These are phyloP conservation scores for Andrographis paniculata DNA, from an alignment of 305 asterid genomes.

Conservation along the genomic window DNA sequence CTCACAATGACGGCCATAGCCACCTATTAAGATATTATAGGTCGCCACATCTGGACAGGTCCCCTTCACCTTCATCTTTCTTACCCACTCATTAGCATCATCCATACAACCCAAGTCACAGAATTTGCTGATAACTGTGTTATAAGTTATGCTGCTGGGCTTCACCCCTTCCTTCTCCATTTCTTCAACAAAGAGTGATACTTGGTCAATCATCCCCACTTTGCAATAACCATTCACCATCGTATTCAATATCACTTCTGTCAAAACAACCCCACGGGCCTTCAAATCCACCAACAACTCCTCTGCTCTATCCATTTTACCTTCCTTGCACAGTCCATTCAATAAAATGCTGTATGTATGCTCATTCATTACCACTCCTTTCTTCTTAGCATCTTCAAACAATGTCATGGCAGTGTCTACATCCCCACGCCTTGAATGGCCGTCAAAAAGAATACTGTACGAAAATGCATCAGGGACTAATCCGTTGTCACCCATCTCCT, in stretches of 20 bases:
- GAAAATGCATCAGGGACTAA: conserved; percentile 58
- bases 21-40: conserved; percentile 57
- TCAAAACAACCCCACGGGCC: conserved; percentile 41
- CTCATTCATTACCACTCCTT: conserved; percentile 41
- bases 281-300: conserved; percentile 42
- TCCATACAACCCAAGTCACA: conserved; percentile 48
- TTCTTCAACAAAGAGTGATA: conserved; percentile 31
- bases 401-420: conserved; percentile 43
- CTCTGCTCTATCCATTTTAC: conserved; percentile 48
- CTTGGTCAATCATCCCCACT: conserved; percentile 45
- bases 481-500: conserved; percentile 53
- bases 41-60: conserved; percentile 49
- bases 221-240: conserved; percentile 59
- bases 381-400: conserved; percentile 40
- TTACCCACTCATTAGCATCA: conserved; percentile 47
- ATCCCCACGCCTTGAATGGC: conserved; percentile 43
- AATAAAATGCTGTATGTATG: conserved; percentile 46
- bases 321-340: conserved; percentile 61
- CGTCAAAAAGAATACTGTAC: conserved; percentile 54
- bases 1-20: conserved; percentile 40
- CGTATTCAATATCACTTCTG: conserved; percentile 50
- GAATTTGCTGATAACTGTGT: conserved; percentile 39
- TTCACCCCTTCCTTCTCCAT: conserved; percentile 51
- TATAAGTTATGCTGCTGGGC: conserved; percentile 52
- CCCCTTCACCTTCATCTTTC: conserved; percentile 49